phyloP scores from a whole-genome alignment of 495 filamentous ascomycete species.

The Platismatia glauca region DNA sequence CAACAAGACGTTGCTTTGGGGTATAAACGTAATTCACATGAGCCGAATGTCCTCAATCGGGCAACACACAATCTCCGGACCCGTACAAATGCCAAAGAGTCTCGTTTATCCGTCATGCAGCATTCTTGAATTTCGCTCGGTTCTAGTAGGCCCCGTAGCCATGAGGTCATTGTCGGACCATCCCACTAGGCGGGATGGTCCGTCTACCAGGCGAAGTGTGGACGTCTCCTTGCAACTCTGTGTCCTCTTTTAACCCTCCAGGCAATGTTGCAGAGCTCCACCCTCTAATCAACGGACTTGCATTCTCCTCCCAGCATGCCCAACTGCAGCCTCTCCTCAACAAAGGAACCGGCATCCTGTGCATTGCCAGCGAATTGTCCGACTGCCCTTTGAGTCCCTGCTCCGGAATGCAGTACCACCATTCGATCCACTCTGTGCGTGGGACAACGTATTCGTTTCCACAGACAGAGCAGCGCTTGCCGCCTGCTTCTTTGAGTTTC shows the following conservation, averaged over 20 bases:
- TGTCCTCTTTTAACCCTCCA: background rate
- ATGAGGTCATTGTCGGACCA: background rate
- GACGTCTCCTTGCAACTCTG: background rate
- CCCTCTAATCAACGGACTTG: background rate
- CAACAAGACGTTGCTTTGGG: background rate
- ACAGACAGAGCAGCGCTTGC: slow-evolving; percentile 53
- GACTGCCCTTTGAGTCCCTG: background rate
- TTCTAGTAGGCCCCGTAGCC: background rate
- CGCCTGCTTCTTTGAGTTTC: slow-evolving; percentile 41
- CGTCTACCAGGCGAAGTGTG: background rate
- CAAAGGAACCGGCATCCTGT: background rate
- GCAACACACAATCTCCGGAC: background rate
- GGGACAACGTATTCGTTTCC: slow-evolving; percentile 47
- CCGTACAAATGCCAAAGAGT: background rate
- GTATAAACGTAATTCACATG: background rate
- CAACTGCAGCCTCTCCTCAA: slow-evolving; percentile 15
- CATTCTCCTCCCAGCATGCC: slow-evolving; percentile 10
- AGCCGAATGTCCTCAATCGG: background rate
- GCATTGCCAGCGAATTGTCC: too few species aligned
- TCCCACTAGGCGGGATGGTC: background rate
- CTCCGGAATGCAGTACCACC: slow-evolving; percentile 44
- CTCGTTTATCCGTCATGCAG: background rate
- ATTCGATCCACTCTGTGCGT: slow-evolving; percentile 64
- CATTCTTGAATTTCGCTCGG: background rate
- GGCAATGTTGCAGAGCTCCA: slow-evolving; percentile 1